Base-by-base conservation (phyloP, 1,284 basidiomycete species). In the Megacollybia platyphylla region DNA sequence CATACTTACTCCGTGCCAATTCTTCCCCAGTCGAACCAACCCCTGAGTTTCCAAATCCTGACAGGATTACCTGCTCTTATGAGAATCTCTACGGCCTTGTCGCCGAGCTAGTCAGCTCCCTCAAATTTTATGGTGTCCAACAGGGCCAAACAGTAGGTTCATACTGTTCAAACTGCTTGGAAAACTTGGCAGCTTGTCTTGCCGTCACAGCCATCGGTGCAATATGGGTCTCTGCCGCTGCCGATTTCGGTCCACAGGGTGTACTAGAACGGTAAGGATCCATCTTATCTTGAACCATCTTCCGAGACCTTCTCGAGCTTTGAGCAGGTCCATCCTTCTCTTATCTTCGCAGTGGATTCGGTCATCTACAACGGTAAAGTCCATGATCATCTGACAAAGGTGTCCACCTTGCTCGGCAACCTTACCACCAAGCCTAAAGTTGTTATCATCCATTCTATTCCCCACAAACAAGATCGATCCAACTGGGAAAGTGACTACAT, bases 201-300 rank as follows among this genome's bases (percentile, higher is more conserved):
- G 85, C 88, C 1, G 73, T 85, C 9, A 68, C 80, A 29, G 81
- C 85, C 17, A 65, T 88, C 45, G 85, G 77, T 39, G 76, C 70
- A n/a, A 79, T 87, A 15, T 88, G 84, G 84, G 79, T 84, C 40
- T 83, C 80, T 49, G 86, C 85, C n/a, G 86, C 88, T 4, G 79
- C 87, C 7, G 89, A 93, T 58, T 91, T 92, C 63, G 88, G 84
- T 9, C 70, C 85, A 11, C 75, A 81, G 49, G 88, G 87, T 5
- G 85, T 89, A 1, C 65, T 87, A 39, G 88, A 92, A 62, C 71
- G 89, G 71, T 76, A 52, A 51, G 61, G 54, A 24, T 45, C 53
- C 48, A 7, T 27, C 34, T 36, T 36, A 39, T 42, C 40, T 44
- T 18, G 39, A 37, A 34, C 31, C 30, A 49, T 44, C 30, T 32